Conservation (phyloP, 2,329 filamentous ascomycete genomes). For the Ciborinia camelliae region DNA sequence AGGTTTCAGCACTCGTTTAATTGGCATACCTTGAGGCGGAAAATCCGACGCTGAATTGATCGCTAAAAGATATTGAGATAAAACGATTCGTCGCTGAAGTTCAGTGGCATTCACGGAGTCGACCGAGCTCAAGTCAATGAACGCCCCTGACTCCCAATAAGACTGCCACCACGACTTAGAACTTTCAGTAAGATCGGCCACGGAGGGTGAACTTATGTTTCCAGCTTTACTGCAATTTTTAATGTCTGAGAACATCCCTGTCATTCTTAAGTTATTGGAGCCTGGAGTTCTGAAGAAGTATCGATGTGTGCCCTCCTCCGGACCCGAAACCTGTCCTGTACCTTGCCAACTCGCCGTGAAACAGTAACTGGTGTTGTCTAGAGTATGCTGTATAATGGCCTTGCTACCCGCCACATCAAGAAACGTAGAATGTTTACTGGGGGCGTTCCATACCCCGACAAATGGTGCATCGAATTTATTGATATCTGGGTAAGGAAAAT, state of each 20-base stretch:
- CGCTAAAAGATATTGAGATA: constrained; percentile 45
- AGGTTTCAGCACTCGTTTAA: no score
- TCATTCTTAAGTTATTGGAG: constrained; percentile 2
- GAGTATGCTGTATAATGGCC: constrained; percentile 40
- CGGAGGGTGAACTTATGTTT: neutral
- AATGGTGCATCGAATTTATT: constrained; percentile 46
- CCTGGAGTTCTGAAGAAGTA: constrained; percentile 25
- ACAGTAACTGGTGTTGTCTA: constrained; percentile 42
- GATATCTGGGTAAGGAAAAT: constrained; percentile 44
- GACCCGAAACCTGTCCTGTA: constrained; percentile 23
- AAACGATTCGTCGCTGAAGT: constrained; percentile 44
- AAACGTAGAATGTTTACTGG: constrained; percentile 41
- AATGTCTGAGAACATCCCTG: neutral
- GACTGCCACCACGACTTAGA: constrained; percentile 27
- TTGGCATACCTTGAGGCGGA: constrained; percentile 36
- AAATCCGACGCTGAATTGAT: constrained; percentile 43
- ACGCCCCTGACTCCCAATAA: constrained; percentile 42
- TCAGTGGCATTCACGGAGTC: constrained; percentile 41
- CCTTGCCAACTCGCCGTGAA: constrained; percentile 32
- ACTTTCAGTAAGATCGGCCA: constrained; percentile 5
- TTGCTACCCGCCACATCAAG: constrained; percentile 21
- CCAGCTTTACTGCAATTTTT: neutral
- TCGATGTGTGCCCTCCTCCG: constrained; percentile 24
- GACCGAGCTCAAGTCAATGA: constrained; percentile 42
- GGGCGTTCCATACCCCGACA: constrained; percentile 42